Evolutionary conservation across 2,329 filamentous ascomycete species (phyloP).

Genomic region (Alternaria sp.): DNA sequence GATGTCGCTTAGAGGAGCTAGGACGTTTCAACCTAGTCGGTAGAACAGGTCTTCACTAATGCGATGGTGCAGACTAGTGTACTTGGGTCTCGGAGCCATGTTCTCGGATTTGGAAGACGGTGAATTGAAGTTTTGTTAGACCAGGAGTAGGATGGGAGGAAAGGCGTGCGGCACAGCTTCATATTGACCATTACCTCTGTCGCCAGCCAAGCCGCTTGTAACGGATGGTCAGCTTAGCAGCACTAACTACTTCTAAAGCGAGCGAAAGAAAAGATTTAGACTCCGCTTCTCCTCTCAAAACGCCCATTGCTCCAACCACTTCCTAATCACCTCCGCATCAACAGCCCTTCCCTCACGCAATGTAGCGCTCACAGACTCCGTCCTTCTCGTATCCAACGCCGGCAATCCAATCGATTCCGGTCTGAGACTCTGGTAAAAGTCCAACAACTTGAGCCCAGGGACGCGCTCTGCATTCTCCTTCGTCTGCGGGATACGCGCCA

Average conservation of each 20-base stretch:
- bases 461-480: constrained; percentile 4
- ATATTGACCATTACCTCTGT: background rate
- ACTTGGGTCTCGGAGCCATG: background rate
- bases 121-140: no score
- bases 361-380: background rate
- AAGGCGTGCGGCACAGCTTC: background rate
- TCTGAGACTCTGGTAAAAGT: background rate
- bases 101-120: background rate
- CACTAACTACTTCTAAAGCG: background rate
- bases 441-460: background rate
- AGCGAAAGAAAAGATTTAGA: background rate
- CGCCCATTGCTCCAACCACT: constrained; percentile 2
- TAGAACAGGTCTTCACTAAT: constrained; percentile 7
- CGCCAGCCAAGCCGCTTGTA: background rate
- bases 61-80: background rate
- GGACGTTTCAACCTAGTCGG: constrained; percentile 12
- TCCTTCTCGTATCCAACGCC: background rate
- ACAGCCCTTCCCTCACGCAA: background rate
- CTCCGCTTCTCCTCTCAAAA: background rate
- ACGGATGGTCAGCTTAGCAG: background rate
- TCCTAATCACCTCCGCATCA: background rate
- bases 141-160: no score
- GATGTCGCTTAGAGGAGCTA: constrained; percentile 1
- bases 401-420: background rate
- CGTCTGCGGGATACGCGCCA: background rate